Base-by-base conservation (phyloP, 768 basidiomycete species). In the Hortiboletus flavorubellus region DNA sequence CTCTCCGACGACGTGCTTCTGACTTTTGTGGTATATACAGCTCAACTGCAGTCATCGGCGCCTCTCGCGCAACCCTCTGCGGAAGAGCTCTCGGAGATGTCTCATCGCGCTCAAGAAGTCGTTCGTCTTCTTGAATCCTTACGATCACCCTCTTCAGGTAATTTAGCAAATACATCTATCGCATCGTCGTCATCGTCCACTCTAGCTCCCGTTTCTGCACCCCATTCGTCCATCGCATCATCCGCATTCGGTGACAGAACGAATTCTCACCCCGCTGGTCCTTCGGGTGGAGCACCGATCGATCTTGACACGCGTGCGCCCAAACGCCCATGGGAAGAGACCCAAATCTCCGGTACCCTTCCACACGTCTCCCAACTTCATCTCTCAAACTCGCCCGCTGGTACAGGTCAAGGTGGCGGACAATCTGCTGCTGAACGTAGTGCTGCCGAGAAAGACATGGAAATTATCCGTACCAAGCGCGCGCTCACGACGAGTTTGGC, bases 361-460 rank as follows among this genome's bases (percentile, higher is more conserved):
- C 62, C 59, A 14, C 64, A 69, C 12, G 59, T 61, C 41, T 63
- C 65, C 8, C 65, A 64, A 30, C 61, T 68, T 18, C 63, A 68
- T 23, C 65, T 68, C 26, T 59, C 63, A 12, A 56, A 47, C 49
- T 52, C 60, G 4, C 49, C 64, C 12, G 23, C 40, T 21, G 57
- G 60, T 11, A 10, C 51, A 18, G 53, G 54, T 15, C 60, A 53
- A 37, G 60, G 49, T 10, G 38, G 49, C 8, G 67, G 63, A 53
- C 64, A 63, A 43, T 68, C 68, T 8, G 69, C 71, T 23, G 75
- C 80, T 51, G 72, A 71, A 29, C 82, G 83, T 59, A 75, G 84
- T 4, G 86, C 85, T 2, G 89, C 89, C 8, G 88, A 91, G 69
- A 81, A 86, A 56, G 89, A 92, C 64, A 92, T 92, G 89, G 87